Percentiles rank a stretch among this genome's conserved stretches.
Evolutionary conservation across 345 rosid species (phyloP).

Genomic region (Psidium friedrichsthalianum): DNA sequence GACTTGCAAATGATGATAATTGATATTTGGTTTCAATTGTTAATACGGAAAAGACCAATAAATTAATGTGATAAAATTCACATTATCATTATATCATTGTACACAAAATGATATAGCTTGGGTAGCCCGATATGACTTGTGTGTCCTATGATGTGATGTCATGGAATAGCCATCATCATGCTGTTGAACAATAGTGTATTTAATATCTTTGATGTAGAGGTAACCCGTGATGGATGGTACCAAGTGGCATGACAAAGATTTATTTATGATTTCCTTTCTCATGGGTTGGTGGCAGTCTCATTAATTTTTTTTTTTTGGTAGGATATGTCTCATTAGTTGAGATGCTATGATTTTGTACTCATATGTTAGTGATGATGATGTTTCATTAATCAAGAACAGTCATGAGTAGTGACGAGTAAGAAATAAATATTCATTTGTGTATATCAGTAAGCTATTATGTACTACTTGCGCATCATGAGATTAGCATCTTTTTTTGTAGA

Average conservation of each 20-base stretch:
- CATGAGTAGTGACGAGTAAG: background rate
- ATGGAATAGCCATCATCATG: background rate
- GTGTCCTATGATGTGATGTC: background rate
- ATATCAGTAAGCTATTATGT: background rate
- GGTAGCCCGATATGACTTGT: background rate
- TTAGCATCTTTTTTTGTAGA: background rate
- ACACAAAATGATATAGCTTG: background rate
- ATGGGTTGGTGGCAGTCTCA: background rate
- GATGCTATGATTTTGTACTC: fast-evolving
- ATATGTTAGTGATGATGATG: fast-evolving
- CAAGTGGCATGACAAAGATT: background rate
- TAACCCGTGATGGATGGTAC: background rate
- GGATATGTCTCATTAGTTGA: background rate
- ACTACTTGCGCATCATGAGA: background rate
- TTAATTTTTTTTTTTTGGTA: background rate
- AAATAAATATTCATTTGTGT: background rate
- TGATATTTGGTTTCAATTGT: background rate
- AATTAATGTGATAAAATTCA: background rate
- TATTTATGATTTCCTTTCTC: background rate
- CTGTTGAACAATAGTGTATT: fast-evolving
- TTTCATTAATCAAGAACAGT: fast-evolving
- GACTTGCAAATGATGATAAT: background rate
- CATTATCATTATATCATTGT: background rate
- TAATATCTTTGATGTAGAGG: fast-evolving
- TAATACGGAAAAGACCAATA: background rate